Evolutionary conservation across 176 grass and related monocot species (phyloP), one percentile per base, ranked within the genome.

Genomic region (Bothriochloa decipiens): DNA sequence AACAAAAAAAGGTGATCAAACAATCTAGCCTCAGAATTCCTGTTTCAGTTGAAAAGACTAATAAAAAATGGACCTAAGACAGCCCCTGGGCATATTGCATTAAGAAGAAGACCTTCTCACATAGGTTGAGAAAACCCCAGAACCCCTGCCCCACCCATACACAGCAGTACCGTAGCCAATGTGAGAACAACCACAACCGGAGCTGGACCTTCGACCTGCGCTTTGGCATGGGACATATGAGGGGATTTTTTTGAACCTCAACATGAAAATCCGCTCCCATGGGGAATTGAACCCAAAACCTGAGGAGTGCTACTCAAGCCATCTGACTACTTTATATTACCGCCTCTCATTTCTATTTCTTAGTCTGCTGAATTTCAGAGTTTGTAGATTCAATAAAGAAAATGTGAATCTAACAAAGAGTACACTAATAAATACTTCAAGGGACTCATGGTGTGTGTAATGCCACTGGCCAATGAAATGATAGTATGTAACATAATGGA

Each of bases 31-130:
- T 81, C 11, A n/a, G 17, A 15, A 8, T 22, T 50, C 3, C 4
- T 25, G 20, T 68, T 81, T 68, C 28, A 52, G 45, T 37, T 52
- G 64, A 67, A 46, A 80, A 67, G 65, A 41, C 76, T 46, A 65
- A 43, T 18, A 17, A 52, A 52, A 52, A 50, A 14, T 50, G 2
- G 4, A 18, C 16, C 49, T 6, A 53, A 53, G 15, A 53, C 50
- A 18, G 50, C 50, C 50, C 49, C 16, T 4, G 47, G 47, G 16
- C 15, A 52, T 40, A 40, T 53, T 53, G 50, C 50, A 53, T 7
- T 53, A 53, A 53, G 50, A 36, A 36, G 3, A 53, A 53, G 17
- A 53, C 16, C 50, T 47, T 53, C 50, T 0, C 16, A 46, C 3
- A 1, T 1, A 15, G 47, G 15, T 50, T 5, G 47, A 6, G 47